Evolutionary conservation across 2,329 filamentous ascomycete species (phyloP).

Genomic region (Talaromyces rugulosus): DNA sequence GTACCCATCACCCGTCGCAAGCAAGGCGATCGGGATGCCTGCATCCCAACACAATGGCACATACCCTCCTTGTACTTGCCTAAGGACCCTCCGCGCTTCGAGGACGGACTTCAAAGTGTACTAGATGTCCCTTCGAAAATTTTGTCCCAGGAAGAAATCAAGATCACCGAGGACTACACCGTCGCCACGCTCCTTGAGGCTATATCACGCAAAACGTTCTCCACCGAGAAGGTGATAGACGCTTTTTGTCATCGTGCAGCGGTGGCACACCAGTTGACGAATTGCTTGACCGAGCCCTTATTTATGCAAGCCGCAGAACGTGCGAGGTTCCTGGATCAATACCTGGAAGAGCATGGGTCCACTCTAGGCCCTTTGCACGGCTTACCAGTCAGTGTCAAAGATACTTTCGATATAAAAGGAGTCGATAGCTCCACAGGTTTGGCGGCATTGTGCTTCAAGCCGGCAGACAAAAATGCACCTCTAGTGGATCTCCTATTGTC

Average conservation of each 20-base stretch:
- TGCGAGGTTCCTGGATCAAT: conserved; percentile 34
- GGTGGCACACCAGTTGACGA: conserved; percentile 5
- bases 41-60: conserved; percentile 3
- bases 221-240: conserved; percentile 3
- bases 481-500: conserved; percentile 5
- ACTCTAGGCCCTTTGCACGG: conserved; percentile 37
- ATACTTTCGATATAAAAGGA: conserved; percentile 32
- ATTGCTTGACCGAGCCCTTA: conserved; percentile 35
- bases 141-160: conserved; percentile 2
- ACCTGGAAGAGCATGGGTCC: conserved; percentile 23
- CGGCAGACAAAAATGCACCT: neutral
- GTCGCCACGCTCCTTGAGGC: neutral
- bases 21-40: conserved; percentile 1
- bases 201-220: conserved; percentile 1
- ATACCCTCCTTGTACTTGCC: conserved; percentile 2
- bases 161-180: conserved; percentile 5
- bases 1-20: conserved; percentile 2
- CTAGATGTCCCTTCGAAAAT: conserved; percentile 6
- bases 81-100: conserved; percentile 3
- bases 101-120: conserved; percentile 2
- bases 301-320: conserved; percentile 31
- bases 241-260: conserved; percentile 5
- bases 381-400: conserved; percentile 36
- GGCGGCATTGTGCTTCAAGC: conserved; percentile 28
- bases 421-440: conserved; percentile 56